These are phyloP conservation scores for Starmerella roubikii DNA, from an alignment of 805 yeast species.

Conservation along the genomic window DNA sequence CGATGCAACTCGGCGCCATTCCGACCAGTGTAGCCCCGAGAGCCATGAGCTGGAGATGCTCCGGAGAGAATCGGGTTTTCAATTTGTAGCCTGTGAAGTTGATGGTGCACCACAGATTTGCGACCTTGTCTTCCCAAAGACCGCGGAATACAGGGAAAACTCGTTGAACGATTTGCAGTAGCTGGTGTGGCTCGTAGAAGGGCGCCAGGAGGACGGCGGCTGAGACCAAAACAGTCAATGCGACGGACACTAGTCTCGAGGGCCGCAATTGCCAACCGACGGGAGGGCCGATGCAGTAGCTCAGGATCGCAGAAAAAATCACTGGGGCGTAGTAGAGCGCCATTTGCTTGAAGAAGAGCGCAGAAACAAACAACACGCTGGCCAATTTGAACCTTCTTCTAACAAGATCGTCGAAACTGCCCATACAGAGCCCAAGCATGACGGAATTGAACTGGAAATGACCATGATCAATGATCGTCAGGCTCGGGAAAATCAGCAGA, in stretches of 20 bases:
- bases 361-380: slow-evolving; percentile 59
- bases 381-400: slow-evolving; percentile 48
- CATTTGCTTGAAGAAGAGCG: slow-evolving; percentile 89
- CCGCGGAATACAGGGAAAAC: slow-evolving; percentile 91
- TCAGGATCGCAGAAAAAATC: slow-evolving; percentile 65
- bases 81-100: slow-evolving; percentile 60
- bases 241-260: slow-evolving; percentile 43
- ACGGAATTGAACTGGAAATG: slow-evolving; percentile 93
- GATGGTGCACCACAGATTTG: slow-evolving; percentile 94
- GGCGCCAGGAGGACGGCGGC: slow-evolving; percentile 46
- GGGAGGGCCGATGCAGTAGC: slow-evolving; percentile 35
- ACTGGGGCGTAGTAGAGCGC: slow-evolving; percentile 85
- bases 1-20: slow-evolving; percentile 43
- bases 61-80: slow-evolving; percentile 37
- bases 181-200: slow-evolving; percentile 31
- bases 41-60: slow-evolving; percentile 45
- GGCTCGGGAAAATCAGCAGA: slow-evolving; percentile 70
- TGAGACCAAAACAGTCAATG: slow-evolving; percentile 46
- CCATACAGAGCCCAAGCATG: slow-evolving; percentile 75
- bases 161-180: slow-evolving; percentile 46
- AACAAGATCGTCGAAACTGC: slow-evolving; percentile 52
- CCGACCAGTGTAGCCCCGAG: slow-evolving; percentile 28
- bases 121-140: slow-evolving; percentile 92
- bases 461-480: slow-evolving; percentile 84
- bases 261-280: slow-evolving; percentile 3